These are phyloP conservation scores for Papilionanthe hybrid DNA, from an alignment of 116 monocot genomes.

Conservation along the genomic window DNA sequence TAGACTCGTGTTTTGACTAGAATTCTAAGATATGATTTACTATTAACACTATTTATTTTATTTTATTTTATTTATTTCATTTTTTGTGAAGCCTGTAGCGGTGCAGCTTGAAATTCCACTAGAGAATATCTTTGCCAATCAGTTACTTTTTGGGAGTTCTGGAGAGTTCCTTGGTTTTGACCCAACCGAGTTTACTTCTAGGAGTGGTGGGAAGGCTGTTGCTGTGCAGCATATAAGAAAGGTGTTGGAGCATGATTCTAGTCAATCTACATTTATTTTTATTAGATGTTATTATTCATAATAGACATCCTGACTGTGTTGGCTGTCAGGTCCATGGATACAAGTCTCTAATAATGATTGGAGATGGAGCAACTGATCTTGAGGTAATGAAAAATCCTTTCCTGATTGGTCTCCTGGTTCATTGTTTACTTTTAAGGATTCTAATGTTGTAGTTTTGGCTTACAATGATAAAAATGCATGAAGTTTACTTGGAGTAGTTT, in stretches of 20 bases:
- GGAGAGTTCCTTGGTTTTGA: conserved; percentile 96
- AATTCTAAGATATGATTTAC: not conserved
- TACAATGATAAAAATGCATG: not conserved
- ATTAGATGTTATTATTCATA: not conserved
- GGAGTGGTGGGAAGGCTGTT: conserved; percentile 87
- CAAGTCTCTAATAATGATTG: conserved; percentile 80
- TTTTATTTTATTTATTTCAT: not conserved
- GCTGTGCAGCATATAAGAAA: conserved; percentile 83
- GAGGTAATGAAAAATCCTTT: conserved; percentile 48
- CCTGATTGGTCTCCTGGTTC: not conserved
- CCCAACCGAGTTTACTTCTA: conserved; percentile 67
- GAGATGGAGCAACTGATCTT: conserved; percentile 99
- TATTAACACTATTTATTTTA: not conserved
- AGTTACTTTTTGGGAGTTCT: conserved; percentile 63
- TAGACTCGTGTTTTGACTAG: not conserved
- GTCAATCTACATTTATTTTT: conserved; percentile 3
- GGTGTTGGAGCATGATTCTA: conserved; percentile 24
- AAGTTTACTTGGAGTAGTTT: not conserved
- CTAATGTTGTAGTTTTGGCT: not conserved
- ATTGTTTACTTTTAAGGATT: not conserved
- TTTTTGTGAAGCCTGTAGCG: conserved; percentile 76
- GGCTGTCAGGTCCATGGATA: conserved; percentile 52
- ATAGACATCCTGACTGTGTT: conserved; percentile 5
- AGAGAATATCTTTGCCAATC: conserved; percentile 92
- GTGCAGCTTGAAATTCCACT: conserved; percentile 62